Conservation (phyloP, 2,329 filamentous ascomycete species). For the Pseudogymnoascus pannorum region DNA sequence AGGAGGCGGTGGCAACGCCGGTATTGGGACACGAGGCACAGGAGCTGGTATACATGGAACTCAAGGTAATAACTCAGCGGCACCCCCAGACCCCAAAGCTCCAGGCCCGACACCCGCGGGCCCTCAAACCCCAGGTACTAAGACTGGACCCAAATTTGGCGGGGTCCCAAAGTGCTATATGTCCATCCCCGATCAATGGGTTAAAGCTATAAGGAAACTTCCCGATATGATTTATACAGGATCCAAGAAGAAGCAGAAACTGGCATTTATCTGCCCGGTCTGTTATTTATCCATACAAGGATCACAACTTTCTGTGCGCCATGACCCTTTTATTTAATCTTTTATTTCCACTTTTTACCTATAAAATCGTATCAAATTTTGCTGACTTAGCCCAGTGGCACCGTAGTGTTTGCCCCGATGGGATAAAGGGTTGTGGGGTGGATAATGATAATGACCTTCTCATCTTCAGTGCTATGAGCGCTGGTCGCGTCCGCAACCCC, state of each 20-base stretch:
- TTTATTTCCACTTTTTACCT: not conserved
- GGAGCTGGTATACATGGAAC: not conserved
- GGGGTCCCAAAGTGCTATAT: too few species aligned
- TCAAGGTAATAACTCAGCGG: not conserved
- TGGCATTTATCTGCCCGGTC: not conserved
- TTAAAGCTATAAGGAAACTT: not conserved
- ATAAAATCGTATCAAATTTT: not conserved
- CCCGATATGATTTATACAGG: not conserved
- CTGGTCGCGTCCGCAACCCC: not conserved
- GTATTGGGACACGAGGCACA: not conserved
- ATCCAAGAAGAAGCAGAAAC: not conserved
- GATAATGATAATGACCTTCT: not conserved
- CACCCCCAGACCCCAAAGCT: not conserved
- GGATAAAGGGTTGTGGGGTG: not conserved
- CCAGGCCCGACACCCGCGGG: not conserved
- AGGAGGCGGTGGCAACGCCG: not conserved
- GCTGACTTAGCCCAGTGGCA: not conserved
- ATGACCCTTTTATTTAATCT: not conserved
- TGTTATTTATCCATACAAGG: not conserved
- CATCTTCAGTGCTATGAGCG: not conserved
- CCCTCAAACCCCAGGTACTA: not conserved
- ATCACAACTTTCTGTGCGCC: not conserved
- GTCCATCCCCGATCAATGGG: not conserved
- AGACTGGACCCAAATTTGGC: not conserved
- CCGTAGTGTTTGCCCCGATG: not conserved